A percentile compares a stretch with the other conserved stretches of the same genome.
These are phyloP conservation scores for Trichoderma atrobrunneum DNA, from an alignment of 2,329 filamentous ascomycete species.

Conservation along the genomic window DNA sequence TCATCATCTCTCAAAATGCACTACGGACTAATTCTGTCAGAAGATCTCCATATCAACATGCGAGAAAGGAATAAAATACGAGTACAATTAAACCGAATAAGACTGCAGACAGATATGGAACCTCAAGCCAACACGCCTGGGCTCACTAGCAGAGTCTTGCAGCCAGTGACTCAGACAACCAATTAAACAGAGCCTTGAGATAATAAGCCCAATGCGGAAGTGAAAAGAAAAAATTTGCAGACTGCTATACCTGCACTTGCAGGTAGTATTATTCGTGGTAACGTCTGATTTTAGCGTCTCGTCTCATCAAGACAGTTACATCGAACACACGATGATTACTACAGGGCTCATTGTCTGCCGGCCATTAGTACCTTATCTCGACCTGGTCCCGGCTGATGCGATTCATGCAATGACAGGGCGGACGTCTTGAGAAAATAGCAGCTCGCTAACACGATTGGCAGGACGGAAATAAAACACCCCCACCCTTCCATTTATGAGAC, in stretches of 20 bases:
- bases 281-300: conserved; percentile 3
- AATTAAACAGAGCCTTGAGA: background rate
- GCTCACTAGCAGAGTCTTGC: background rate
- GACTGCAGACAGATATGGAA: background rate
- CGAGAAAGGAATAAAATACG: background rate
- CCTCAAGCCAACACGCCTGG: background rate
- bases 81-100: background rate
- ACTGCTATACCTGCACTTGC: background rate
- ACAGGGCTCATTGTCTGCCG: background rate
- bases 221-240: background rate
- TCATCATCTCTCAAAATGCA: conserved; percentile 15
- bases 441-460: conserved; percentile 8
- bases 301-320: conserved; percentile 6
- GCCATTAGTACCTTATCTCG: conserved; percentile 8
- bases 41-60: conserved; percentile 6
- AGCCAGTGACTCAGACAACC: background rate
- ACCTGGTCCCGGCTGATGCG: conserved; percentile 8
- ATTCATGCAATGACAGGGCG: conserved; percentile 11
- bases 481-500: conserved; percentile 10
- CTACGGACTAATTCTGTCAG: conserved; percentile 8
- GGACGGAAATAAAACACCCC: conserved; percentile 9
- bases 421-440: background rate
- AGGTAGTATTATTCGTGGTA: background rate
- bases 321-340: background rate
- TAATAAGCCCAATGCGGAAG: background rate